Base-by-base conservation (phyloP, 108 stramenopile genomes). In the Halocafeteria seosinensis region DNA sequence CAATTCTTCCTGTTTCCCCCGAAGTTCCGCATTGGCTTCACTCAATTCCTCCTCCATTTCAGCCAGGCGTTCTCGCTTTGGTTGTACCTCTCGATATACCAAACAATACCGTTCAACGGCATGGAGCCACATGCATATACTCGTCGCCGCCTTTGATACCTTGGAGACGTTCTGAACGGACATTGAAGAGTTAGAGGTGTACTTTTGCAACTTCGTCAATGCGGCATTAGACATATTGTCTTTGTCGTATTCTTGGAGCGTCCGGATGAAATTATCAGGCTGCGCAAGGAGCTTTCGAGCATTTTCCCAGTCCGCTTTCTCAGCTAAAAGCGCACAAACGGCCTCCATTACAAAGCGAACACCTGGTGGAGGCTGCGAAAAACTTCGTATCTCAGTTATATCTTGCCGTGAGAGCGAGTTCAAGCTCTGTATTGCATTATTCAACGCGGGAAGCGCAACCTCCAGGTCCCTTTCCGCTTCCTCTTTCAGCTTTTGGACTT, bases 51-150 rank as follows among this genome's bases (percentile, higher is more conserved):
- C 35, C 33, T 73, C 71, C 52, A 75, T 38, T 31, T 66, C 63
- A 26, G 42, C 30, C 1, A 71, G 12, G 4, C 35, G 58, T 29
- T 33, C 34, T 36, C 28, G 24, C 55, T 68, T 76, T 33, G 76
- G 76, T 26, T 38, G 66, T 23, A 77, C 74, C 21, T 77, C 71
- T 9, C 70, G 63, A 37, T 63, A 68, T 3, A 76, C 71, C 23
- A 64, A 51, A 2, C 36, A 55, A 63, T 76, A 77, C 28, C 64
- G 62, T 33, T 75, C 76, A 70, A 77, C 68, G 5, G 76, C 76
- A 60, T 72, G 76, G 34, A 73, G 72, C 76, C 76, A 77, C 68
- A 73, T 73, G 55, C 74, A 76, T 47, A 77, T 66, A 9, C 74
- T 67, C 29, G 65, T 50, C 24, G 75, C 75, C 12, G 76, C 76